phyloP scores from a whole-genome alignment of 352 stramenopile species.

The Globisporangium perplexum region DNA sequence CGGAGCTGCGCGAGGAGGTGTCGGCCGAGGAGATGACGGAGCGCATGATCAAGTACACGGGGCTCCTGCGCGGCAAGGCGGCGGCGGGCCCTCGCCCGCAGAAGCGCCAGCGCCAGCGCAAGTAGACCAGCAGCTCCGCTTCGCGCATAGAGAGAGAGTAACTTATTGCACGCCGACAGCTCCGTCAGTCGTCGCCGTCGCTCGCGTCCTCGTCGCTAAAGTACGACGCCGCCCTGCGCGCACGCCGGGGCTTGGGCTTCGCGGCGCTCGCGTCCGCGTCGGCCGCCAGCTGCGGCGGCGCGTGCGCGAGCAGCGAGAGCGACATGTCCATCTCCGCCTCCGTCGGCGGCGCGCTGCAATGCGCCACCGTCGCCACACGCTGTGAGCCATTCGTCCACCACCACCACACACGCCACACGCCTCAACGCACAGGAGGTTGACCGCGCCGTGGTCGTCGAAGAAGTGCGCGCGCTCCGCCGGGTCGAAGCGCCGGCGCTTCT shows the following conservation, averaged over 20 bases:
- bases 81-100: conserved; percentile 18
- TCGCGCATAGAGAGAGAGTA: conserved; percentile 9
- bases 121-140: conserved; percentile 8
- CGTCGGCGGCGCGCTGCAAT: conserved; percentile 35
- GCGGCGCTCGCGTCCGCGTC: neutral
- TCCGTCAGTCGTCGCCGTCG: conserved; percentile 37
- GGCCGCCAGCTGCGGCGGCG: conserved; percentile 15
- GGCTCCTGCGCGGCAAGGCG: conserved; percentile 33
- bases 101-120: conserved; percentile 64
- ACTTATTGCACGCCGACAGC: conserved; percentile 22
- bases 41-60: conserved; percentile 84
- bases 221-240: conserved; percentile 41
- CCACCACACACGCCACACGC: too few relatives aligned
- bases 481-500: conserved; percentile 66
- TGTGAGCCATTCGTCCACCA: neutral
- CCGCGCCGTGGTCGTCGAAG: conserved; percentile 57
- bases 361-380: neutral
- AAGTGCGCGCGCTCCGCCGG: conserved; percentile 49
- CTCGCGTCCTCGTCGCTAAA: conserved; percentile 79
- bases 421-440: conserved; percentile 69
- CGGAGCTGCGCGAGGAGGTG: conserved; percentile 69
- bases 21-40: conserved; percentile 79
- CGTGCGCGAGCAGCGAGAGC: conserved; percentile 62
- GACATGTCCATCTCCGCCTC: conserved; percentile 52
- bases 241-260: conserved; percentile 14